phyloP scores from a whole-genome alignment of 495 filamentous ascomycete species.

The Aspergillus carlsbadensis region DNA sequence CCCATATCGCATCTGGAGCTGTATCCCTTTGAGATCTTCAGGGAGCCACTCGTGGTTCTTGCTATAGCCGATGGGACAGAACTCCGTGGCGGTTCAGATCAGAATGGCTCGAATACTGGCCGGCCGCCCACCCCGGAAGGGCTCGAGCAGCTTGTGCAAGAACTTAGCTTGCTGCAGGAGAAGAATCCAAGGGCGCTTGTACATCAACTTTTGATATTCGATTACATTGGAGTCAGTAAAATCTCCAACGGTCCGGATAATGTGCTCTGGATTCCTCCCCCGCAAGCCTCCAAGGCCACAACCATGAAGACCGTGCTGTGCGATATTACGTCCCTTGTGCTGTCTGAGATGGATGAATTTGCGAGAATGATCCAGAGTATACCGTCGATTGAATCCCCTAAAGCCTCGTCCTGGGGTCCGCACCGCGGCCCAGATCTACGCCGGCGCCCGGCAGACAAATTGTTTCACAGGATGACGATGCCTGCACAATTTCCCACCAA shows the following conservation, averaged over 20 bases:
- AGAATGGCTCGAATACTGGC: constrained; percentile 14
- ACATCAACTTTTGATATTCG: constrained; percentile 77
- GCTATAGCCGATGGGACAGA: constrained; percentile 74
- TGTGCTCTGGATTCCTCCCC: constrained; percentile 71
- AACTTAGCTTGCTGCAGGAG: constrained; percentile 55
- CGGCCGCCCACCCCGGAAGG: constrained; percentile 38
- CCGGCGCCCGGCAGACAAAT: constrained; percentile 43
- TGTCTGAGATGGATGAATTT: constrained; percentile 84
- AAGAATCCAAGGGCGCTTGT: constrained; percentile 72
- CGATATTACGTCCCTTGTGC: constrained; percentile 78
- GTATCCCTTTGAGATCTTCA: constrained; percentile 81
- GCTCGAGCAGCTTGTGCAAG: constrained; percentile 65
- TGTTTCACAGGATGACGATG: constrained; percentile 76
- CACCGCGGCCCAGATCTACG: constrained; percentile 45
- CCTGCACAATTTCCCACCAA: constrained; percentile 59
- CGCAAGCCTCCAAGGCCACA: constrained; percentile 69
- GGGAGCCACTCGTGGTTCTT: constrained; percentile 77
- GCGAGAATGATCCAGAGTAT: constrained; percentile 82
- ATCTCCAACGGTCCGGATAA: constrained; percentile 44
- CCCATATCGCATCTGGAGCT: constrained; percentile 73
- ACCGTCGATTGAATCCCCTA: constrained; percentile 76
- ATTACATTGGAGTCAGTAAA: constrained; percentile 51
- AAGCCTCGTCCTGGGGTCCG: constrained; percentile 46
- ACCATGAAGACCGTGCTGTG: constrained; percentile 95
- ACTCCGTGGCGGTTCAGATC: constrained; percentile 44